A percentile compares a stretch with the other conserved stretches of the same genome.
phyloP scores from a whole-genome alignment of 2,329 filamentous ascomycete species.

The Onygenales sp. region DNA sequence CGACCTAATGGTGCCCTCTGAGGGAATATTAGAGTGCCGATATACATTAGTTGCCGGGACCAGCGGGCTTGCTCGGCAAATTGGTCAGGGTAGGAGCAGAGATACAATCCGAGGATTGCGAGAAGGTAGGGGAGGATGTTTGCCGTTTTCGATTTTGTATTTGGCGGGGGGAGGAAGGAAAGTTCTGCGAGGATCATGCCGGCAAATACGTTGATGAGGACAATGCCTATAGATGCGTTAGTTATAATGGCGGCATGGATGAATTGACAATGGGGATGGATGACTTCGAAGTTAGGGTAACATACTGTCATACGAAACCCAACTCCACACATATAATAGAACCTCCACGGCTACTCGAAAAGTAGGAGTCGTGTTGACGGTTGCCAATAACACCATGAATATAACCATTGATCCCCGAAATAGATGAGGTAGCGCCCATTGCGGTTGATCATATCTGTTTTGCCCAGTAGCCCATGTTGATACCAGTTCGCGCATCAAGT shows the following conservation, averaged over 20 bases:
- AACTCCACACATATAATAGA: conserved; percentile 39
- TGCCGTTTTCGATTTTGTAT: conserved; percentile 35
- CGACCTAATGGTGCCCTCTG: conserved; percentile 40
- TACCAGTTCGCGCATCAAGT: conserved; percentile 37
- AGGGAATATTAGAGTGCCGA: conserved; percentile 16
- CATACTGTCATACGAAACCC: conserved; percentile 27
- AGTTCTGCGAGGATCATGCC: conserved; percentile 55
- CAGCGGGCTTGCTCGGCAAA: conserved; percentile 45
- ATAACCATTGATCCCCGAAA: conserved; percentile 47
- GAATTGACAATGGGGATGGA: background rate
- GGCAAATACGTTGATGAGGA: conserved; percentile 52
- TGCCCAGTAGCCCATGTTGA: conserved; percentile 43
- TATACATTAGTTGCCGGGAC: conserved; percentile 30
- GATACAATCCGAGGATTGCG: conserved; percentile 44
- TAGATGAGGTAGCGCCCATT: conserved; percentile 50
- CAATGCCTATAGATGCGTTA: conserved; percentile 26
- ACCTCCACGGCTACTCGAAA: conserved; percentile 42
- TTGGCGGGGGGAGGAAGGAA: conserved; percentile 39
- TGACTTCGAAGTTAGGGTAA: background rate
- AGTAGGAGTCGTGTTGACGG: conserved; percentile 39
- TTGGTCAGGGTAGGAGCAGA: conserved; percentile 53
- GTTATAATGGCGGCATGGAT: background rate
- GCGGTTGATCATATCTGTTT: conserved; percentile 48
- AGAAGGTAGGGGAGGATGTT: conserved; percentile 40
- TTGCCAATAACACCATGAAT: conserved; percentile 45